Evolutionary conservation across 163 green algal genomes (phyloP).

Genomic region (Smithsoniella earleae): DNA sequence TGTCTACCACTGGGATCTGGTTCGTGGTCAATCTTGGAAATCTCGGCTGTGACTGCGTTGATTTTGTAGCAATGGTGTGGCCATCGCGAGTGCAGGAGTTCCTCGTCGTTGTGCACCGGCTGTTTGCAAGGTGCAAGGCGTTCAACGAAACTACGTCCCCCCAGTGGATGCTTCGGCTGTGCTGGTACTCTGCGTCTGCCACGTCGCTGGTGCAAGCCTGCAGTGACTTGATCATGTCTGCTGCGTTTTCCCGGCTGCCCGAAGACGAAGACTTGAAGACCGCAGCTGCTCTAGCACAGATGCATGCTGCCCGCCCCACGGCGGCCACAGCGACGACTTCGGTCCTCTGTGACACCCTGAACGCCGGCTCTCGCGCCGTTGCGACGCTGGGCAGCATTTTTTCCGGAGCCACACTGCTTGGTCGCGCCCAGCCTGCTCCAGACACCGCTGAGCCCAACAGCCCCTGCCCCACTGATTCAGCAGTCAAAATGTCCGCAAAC

Average conservation of each 20-base stretch:
- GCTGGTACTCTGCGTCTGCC: conserved; percentile 3
- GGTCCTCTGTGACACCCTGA: not conserved
- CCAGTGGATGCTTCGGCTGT: not conserved
- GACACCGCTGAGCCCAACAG: not conserved
- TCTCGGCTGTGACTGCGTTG: too few relatives aligned
- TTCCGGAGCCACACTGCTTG: not conserved
- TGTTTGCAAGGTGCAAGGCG: conserved; percentile 14
- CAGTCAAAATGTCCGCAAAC: not conserved
- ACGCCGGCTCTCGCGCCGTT: not conserved
- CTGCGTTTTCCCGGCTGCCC: not conserved
- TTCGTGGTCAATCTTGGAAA: too few relatives aligned
- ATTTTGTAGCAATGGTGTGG: too few relatives aligned
- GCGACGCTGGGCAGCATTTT: not conserved
- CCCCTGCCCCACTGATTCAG: not conserved
- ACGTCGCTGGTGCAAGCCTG: not conserved
- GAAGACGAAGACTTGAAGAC: not conserved
- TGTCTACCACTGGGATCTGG: too few relatives aligned
- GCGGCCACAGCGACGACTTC: not conserved
- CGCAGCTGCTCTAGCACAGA: not conserved
- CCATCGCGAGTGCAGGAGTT: conserved; percentile 30
- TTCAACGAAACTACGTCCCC: not conserved
- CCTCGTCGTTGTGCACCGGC: not conserved
- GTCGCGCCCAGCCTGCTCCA: too few relatives aligned
- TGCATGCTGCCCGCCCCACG: not conserved
- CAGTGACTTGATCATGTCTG: not conserved